Evolutionary conservation across 2,329 filamentous ascomycete species (phyloP).

Genomic region (Colletotrichum nymphaeae): DNA sequence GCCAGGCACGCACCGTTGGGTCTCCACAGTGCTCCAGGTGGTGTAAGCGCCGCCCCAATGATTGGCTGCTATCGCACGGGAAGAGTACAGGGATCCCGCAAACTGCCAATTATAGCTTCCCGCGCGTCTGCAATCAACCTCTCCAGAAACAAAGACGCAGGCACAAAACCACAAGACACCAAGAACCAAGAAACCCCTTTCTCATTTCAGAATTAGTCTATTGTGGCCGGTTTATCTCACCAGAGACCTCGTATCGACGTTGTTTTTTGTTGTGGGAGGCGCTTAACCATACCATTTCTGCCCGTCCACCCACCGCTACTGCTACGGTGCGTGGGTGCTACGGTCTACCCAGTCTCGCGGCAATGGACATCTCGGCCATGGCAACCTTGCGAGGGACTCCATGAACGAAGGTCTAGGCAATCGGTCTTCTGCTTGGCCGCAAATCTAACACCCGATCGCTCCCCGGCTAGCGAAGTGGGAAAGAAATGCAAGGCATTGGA

Average conservation of each 20-base stretch:
- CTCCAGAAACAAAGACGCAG: constrained; percentile 24
- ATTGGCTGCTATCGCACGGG: constrained; percentile 27
- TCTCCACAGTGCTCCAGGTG: constrained; percentile 22
- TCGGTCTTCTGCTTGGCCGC: background rate
- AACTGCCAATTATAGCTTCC: constrained; percentile 36
- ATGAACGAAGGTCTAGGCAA: background rate
- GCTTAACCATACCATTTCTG: constrained; percentile 24
- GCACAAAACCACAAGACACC: background rate
- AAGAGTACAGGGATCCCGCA: constrained; percentile 11
- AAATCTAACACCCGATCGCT: background rate
- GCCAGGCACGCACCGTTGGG: constrained; percentile 1
- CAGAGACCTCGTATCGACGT: constrained; percentile 14
- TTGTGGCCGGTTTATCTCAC: background rate
- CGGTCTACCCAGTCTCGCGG: background rate
- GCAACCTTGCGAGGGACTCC: background rate
- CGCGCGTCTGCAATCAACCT: constrained; percentile 34
- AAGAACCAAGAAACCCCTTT: constrained; percentile 1
- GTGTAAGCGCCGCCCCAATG: constrained; percentile 28
- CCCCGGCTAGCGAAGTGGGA: background rate
- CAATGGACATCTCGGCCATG: background rate
- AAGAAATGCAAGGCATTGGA: constrained; percentile 23
- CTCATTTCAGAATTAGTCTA: background rate
- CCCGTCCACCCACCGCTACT: background rate
- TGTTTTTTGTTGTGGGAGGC: background rate
- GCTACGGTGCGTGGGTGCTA: too few species aligned